Evolutionary conservation across 352 stramenopile species (phyloP), one percentile per base, ranked within the genome.

Genomic region (Plasmopara viticola): DNA sequence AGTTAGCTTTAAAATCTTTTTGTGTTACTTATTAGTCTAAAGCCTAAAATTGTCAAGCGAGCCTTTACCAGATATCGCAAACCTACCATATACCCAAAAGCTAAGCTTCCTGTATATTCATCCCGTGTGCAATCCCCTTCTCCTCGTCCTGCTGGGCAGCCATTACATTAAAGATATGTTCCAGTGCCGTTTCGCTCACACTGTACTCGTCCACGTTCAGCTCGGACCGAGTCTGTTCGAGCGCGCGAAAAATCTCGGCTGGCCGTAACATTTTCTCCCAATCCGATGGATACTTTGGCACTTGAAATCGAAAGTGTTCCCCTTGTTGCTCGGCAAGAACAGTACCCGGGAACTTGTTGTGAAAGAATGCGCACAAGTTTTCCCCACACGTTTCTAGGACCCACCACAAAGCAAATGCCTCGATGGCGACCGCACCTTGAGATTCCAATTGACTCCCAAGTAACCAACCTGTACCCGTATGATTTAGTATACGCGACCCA

Each of bases 161-260:
- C 62, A 96, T 90, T 44, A 72, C 70, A 65, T 95, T 95, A 72
- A 97, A 96, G 63, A 97, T 91, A 44, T 91, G 74, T 66, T 97
- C 88, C 20, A 97, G 66, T 14, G 85, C 89, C n/a, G 82, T 91
- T 60, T 96, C 79, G 34, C 76, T 88, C 50, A 96, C 70, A 41
- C 71, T 86, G 60, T 96, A 96, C 63, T 94, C 79, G 43, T 75
- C 68, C 46, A 96, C 81, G 25, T 63, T 51, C 12, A 92, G 56
- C 0, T 52, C 40, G 0, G 56, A n/a, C 41, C 83, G 90, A n/a
- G 66, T 66, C 4, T 68, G 58, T 47, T 96, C 87, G 3, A 96
- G 58, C 17, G 73, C 58, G 2, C 61, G 60, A 58, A 96, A 96
- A 41, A 91, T 70, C 41, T 68, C 47, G 9, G 58, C 61, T 10